Evolutionary conservation across 148 eudicot species (phyloP), one percentile per base, ranked within the genome.

Genomic region (Vaccinium macrocarpon): DNA sequence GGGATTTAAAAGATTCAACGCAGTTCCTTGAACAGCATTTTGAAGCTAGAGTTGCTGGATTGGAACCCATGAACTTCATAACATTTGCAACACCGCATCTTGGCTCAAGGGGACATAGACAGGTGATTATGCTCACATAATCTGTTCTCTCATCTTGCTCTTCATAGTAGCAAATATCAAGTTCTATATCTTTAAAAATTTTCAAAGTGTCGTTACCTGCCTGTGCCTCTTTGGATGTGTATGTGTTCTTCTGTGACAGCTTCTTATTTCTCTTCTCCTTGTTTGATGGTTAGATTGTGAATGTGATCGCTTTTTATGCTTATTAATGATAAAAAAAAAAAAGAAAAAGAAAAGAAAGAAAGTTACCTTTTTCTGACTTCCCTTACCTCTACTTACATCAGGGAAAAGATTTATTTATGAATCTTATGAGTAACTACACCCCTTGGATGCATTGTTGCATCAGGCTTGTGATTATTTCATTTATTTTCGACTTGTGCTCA

Each of bases 71-170:
- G 90, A 96, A 96, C 77, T 96, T 94, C 76, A 87, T 96, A 75
- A 94, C 98, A 77, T 92, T 94, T 90, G 98, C 98, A 81, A 94
- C 98, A 84, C 98, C 98, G 38, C 98, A 94, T 88, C 90, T 96
- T 82, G 98, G 98, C 83, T 93, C 97, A 61, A 92, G 95, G 80
- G 98, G 98, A 79, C 92, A 94, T 91, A 93, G 82, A 89, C 98
- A 96, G 98, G 98, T 94, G 52, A 66, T 59, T 19, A n/a, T 84
- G 52, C 38, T 83, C 32, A 7, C 35, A 29, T 59, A 9, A 9
- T 8, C 12, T 35, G 42, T 53, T 82, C 3, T 59, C 78, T 29
- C 49, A 70, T 14, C 53, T 75, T 75, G 56, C 51, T 55, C 57
- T 64, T 68, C 52, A 27, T 77, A 77, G 77, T 53, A 23, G n/a